These are phyloP conservation scores for Orbilia javanica DNA, from an alignment of 2,329 filamentous ascomycete species.

Conservation along the genomic window DNA sequence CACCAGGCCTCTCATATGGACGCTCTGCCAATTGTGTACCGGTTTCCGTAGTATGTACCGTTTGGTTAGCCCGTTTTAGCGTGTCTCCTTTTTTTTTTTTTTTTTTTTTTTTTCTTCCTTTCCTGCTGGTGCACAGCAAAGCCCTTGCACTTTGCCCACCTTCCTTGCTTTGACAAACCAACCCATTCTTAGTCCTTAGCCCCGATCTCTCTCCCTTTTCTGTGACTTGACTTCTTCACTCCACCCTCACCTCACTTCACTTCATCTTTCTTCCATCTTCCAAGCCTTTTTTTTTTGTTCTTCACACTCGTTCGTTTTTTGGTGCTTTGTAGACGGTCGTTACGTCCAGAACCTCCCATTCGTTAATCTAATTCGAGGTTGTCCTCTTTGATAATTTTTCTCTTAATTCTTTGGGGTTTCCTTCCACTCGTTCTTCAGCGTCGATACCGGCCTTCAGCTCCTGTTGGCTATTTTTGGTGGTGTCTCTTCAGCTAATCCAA, in stretches of 20 bases:
- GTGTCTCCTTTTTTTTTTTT: conserved; percentile 3
- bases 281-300: conserved; percentile 37
- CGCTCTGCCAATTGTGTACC: too few relatives aligned
- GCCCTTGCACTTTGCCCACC: neutral
- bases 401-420: conserved; percentile 18
- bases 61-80: conserved; percentile 16
- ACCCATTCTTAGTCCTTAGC: conserved; percentile 24
- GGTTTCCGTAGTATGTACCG: neutral
- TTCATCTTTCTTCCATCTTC: conserved; percentile 69
- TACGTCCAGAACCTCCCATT: conserved; percentile 48
- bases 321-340: conserved; percentile 46
- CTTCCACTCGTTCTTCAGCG: conserved; percentile 29
- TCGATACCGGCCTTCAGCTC: conserved; percentile 23
- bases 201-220: conserved; percentile 24
- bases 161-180: neutral
- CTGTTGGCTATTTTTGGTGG: conserved; percentile 52
- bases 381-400: conserved; percentile 20
- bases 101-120: neutral
- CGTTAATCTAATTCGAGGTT: conserved; percentile 25
- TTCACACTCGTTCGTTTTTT: conserved; percentile 51
- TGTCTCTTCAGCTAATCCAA: conserved; percentile 25
- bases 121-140: too few relatives aligned
- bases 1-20: neutral
- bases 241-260: conserved; percentile 63
- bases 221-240: conserved; percentile 45